Conservation (phyloP, 805 yeast species). For the Spathaspora boniae region DNA sequence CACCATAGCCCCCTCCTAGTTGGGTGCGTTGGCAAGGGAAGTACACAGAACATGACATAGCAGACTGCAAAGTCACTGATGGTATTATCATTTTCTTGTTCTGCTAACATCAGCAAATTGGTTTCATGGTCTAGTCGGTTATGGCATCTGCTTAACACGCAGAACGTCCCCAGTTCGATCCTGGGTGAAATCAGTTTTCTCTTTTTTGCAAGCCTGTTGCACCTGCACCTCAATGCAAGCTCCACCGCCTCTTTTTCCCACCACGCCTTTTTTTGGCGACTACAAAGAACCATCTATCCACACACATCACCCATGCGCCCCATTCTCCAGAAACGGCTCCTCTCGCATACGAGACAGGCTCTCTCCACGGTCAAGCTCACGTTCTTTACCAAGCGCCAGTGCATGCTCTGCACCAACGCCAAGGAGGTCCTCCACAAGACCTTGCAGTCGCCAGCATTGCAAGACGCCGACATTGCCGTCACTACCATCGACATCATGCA, state of each 20-base stretch:
- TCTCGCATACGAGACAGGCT: not conserved
- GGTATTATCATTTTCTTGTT: too few species aligned
- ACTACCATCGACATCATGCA: slow-evolving; percentile 55
- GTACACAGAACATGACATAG: too few species aligned
- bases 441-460: slow-evolving; percentile 25
- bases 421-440: slow-evolving; percentile 46
- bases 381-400: slow-evolving; percentile 66
- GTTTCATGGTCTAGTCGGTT: slow-evolving; percentile 99
- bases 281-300: not conserved
- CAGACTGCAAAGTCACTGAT: too few species aligned
- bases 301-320: not conserved
- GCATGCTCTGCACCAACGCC: slow-evolving; percentile 68
- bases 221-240: too few species aligned
- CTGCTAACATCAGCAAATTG: too few species aligned
- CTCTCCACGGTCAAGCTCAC: slow-evolving; percentile 32
- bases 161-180: slow-evolving; percentile 99
- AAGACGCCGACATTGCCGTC: slow-evolving; percentile 26
- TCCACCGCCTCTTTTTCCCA: not conserved
- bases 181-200: slow-evolving; percentile 96
- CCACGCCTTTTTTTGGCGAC: not conserved
- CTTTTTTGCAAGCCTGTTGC: too few species aligned
- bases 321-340: not conserved
- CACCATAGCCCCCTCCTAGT: too few species aligned
- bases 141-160: slow-evolving; percentile 99
- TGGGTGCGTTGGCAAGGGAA: too few species aligned